These are phyloP conservation scores for Vitrella brassicaformis DNA, from an alignment of 73 alveolate genomes.

Conservation along the genomic window DNA sequence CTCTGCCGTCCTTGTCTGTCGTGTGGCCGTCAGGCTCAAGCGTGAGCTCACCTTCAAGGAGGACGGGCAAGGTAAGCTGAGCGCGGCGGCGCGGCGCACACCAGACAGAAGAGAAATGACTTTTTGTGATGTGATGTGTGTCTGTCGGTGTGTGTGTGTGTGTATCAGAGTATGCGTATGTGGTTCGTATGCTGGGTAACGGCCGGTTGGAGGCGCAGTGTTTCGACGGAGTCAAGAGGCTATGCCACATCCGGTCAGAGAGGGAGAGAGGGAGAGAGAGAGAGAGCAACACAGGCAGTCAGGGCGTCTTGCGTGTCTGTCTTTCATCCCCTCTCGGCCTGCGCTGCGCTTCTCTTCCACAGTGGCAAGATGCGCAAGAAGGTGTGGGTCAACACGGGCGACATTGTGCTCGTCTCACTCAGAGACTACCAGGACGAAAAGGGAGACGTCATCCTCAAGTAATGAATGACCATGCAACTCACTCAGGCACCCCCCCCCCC, in stretches of 20 bases:
- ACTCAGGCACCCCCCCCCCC: background rate
- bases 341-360: background rate
- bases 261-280: background rate
- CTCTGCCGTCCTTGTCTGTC: too few species aligned
- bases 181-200: slow-evolving; percentile 57
- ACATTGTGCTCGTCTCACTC: slow-evolving; percentile 53
- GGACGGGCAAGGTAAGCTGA: slow-evolving; percentile 33
- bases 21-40: too few species aligned
- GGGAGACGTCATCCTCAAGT: slow-evolving; percentile 60
- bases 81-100: background rate
- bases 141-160: background rate
- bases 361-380: slow-evolving; percentile 62
- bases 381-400: slow-evolving; percentile 67
- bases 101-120: background rate
- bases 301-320: background rate
- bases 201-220: slow-evolving; percentile 58
- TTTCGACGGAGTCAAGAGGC: slow-evolving; percentile 58
- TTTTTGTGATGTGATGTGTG: background rate
- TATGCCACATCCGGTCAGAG: slow-evolving; percentile 49
- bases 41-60: slow-evolving; percentile 29
- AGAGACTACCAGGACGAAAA: slow-evolving; percentile 64
- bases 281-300: background rate
- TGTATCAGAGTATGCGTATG: slow-evolving; percentile 60
- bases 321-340: background rate
- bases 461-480: background rate